Evolutionary conservation across 306 rosid species (phyloP).

Genomic region (Acacia acuminata): DNA sequence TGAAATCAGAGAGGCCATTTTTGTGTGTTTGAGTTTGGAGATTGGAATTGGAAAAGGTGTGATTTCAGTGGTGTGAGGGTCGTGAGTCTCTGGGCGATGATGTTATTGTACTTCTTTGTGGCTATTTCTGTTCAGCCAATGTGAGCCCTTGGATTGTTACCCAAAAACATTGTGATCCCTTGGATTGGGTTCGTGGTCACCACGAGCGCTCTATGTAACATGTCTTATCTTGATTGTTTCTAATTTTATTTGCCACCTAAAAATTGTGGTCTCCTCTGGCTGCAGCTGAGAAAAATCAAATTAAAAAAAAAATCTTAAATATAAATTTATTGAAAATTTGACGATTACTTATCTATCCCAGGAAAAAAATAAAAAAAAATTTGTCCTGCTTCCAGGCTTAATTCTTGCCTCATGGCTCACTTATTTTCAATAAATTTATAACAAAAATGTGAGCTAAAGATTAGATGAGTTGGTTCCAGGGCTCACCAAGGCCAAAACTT

Average conservation of each 20-base stretch:
- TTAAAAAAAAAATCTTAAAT: too few species aligned
- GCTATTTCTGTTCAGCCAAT: neutral
- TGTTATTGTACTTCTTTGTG: neutral
- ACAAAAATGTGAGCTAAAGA: too few species aligned
- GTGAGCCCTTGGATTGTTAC: neutral
- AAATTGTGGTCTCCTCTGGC: neutral
- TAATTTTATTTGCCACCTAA: constrained; percentile 12
- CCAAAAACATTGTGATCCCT: neutral
- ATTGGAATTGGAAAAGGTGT: neutral
- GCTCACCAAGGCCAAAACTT: too few species aligned
- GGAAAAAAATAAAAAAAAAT: too few species aligned
- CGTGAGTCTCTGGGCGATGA: neutral
- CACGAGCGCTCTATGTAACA: constrained; percentile 65
- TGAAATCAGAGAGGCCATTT: neutral
- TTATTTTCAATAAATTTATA: too few species aligned
- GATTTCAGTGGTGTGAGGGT: neutral
- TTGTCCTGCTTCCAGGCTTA: neutral
- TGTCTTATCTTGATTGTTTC: constrained; percentile 57
- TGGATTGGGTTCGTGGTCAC: constrained; percentile 5
- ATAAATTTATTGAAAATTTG: neutral
- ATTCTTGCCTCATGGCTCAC: neutral
- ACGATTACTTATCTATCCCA: neutral
- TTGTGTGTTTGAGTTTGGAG: neutral
- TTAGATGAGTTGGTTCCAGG: too few species aligned
- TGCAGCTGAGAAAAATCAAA: neutral